These are phyloP conservation scores for Dryadomyces quercivorus DNA, from an alignment of 2,329 filamentous ascomycete species.

Conservation along the genomic window DNA sequence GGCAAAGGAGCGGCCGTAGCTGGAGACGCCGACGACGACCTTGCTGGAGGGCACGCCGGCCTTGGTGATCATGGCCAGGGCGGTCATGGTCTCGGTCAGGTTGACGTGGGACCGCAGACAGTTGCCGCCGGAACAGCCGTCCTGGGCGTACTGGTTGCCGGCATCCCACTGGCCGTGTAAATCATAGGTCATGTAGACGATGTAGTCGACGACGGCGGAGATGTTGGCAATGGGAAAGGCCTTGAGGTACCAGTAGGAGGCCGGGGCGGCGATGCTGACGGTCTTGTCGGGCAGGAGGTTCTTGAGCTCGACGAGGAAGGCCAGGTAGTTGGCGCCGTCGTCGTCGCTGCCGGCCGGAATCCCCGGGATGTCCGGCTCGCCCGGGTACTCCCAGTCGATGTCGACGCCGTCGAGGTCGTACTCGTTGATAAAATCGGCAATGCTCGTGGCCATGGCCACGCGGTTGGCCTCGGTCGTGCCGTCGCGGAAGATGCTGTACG, in stretches of 20 bases:
- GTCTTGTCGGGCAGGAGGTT: slow-evolving; percentile 1
- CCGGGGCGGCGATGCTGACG: slow-evolving; percentile 16
- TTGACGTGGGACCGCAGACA: slow-evolving; percentile 24
- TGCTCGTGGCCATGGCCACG: not conserved
- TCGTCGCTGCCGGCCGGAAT: not conserved
- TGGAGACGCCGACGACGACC: slow-evolving; percentile 20
- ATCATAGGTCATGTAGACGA: slow-evolving; percentile 24
- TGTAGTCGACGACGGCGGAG: slow-evolving; percentile 17
- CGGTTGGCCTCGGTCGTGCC: slow-evolving; percentile 4
- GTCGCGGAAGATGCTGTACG: slow-evolving; percentile 23
- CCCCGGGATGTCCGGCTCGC: not conserved
- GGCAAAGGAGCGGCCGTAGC: slow-evolving; percentile 22
- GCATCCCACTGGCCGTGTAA: slow-evolving; percentile 27
- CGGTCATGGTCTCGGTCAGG: slow-evolving; percentile 20
- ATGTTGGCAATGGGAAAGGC: slow-evolving; percentile 20
- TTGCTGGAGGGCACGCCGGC: slow-evolving; percentile 17
- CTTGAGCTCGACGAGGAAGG: not conserved
- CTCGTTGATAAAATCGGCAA: not conserved
- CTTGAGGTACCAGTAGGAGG: slow-evolving; percentile 22
- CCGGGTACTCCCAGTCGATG: slow-evolving; percentile 2
- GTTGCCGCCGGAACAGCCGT: slow-evolving; percentile 18
- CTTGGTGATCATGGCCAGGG: slow-evolving; percentile 26
- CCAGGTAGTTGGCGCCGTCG: not conserved
- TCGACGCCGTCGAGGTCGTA: not conserved
- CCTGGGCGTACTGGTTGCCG: slow-evolving; percentile 7